Evolutionary conservation across 208 protist genomes (phyloP).

Genomic region (Naegleria fowleri): DNA sequence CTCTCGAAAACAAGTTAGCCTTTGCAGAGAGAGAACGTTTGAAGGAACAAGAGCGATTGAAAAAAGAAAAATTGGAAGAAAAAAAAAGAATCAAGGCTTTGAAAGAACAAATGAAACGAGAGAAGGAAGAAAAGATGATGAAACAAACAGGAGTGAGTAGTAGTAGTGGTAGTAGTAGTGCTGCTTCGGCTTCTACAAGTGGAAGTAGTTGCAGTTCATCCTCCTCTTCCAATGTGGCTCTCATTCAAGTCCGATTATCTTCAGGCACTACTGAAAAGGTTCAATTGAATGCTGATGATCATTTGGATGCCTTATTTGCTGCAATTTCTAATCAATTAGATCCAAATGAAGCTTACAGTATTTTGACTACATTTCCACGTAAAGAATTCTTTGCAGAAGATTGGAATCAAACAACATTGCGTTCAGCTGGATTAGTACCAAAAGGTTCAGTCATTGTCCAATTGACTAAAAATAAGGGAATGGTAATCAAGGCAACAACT

Average conservation of each 20-base stretch:
- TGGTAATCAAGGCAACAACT: background rate
- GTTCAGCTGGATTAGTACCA: background rate
- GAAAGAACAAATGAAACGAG: background rate
- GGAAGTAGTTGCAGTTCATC: background rate
- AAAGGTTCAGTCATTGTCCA: background rate
- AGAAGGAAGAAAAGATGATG: background rate
- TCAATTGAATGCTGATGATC: background rate
- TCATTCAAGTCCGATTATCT: background rate
- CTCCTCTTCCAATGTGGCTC: background rate
- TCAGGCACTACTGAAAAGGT: background rate
- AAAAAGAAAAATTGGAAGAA: background rate
- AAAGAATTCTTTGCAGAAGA: background rate
- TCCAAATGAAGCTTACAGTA: background rate
- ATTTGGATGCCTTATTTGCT: background rate
- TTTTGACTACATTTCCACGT: background rate
- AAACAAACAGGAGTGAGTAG: background rate
- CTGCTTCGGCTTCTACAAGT: background rate
- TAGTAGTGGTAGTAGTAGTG: background rate
- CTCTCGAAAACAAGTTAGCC: background rate
- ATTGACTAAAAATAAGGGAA: background rate
- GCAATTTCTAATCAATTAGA: background rate
- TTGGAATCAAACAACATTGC: background rate
- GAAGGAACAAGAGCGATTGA: background rate
- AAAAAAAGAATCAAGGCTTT: background rate
- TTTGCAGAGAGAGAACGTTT: background rate